Conservation (phyloP, 352 stramenopile species). For the Phytophthora macrochlamydospora region DNA sequence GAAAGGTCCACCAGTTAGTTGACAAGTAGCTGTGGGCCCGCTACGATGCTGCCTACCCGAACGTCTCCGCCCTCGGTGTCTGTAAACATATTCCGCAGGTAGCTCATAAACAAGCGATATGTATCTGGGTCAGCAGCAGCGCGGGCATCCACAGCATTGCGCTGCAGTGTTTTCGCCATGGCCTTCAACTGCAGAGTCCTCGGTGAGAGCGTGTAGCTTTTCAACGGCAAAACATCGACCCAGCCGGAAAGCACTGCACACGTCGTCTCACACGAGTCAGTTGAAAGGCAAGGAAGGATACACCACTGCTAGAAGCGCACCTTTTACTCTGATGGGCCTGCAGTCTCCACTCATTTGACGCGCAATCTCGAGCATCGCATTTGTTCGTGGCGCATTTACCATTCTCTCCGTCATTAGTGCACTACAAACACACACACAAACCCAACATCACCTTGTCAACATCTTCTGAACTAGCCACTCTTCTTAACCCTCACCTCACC, state of each 20-base stretch:
- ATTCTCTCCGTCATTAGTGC: constrained; percentile 31
- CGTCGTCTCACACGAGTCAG: constrained; percentile 1
- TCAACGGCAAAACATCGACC: constrained; percentile 29
- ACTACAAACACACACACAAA: constrained; percentile 22
- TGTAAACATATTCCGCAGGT: constrained; percentile 25
- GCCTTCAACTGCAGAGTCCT: constrained; percentile 41
- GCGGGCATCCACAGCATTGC: constrained; percentile 45
- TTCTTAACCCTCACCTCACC: not conserved
- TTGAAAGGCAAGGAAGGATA: not conserved
- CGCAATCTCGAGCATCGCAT: constrained; percentile 40
- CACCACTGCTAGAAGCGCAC: constrained; percentile 16
- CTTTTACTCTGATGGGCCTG: constrained; percentile 42
- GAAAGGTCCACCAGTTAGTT: not conserved
- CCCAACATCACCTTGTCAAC: not conserved
- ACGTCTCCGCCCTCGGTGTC: constrained; percentile 27
- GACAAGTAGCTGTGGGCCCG: too few species aligned
- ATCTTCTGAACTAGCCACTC: not conserved
- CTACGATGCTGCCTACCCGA: constrained; percentile 19
- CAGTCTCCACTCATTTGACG: constrained; percentile 33
- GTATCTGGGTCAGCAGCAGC: constrained; percentile 18
- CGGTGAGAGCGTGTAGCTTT: constrained; percentile 47
- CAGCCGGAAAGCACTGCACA: constrained; percentile 36
- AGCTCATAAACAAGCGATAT: constrained; percentile 36
- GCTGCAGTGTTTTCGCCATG: constrained; percentile 46
- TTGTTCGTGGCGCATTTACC: constrained; percentile 18